Conservation (phyloP, 2,329 filamentous ascomycete species). For the Venturia nashicola region DNA sequence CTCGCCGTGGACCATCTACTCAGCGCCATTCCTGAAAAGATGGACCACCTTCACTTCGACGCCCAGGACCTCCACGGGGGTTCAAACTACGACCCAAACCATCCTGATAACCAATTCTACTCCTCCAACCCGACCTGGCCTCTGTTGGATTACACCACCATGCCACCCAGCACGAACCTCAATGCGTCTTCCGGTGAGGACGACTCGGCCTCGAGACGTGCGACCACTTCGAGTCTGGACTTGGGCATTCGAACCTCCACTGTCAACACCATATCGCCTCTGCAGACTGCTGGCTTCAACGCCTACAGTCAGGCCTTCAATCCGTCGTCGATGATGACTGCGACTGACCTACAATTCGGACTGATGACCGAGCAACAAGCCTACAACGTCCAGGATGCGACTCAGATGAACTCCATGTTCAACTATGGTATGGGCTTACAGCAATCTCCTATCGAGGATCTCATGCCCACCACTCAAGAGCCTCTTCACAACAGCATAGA, state of each 20-base stretch:
- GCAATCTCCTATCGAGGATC: constrained; percentile 34
- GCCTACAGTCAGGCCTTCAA: constrained; percentile 16
- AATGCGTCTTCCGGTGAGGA: background rate
- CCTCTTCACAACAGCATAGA: constrained; percentile 29
- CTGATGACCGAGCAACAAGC: constrained; percentile 1
- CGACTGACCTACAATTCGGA: constrained; percentile 4
- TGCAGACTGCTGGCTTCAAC: constrained; percentile 18
- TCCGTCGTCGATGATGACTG: constrained; percentile 17
- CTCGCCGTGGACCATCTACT: background rate
- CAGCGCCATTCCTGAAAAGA: constrained; percentile 13
- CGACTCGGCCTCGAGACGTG: constrained; percentile 7
- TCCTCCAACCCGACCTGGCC: constrained; percentile 24
- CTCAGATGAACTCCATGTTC: constrained; percentile 1
- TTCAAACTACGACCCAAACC: constrained; percentile 24
- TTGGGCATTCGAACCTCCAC: constrained; percentile 7
- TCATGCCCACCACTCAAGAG: constrained; percentile 27
- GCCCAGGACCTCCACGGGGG: constrained; percentile 29
- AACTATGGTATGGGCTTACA: constrained; percentile 22
- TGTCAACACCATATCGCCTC: constrained; percentile 11
- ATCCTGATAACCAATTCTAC: constrained; percentile 18
- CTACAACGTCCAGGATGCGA: background rate
- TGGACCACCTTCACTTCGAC: constrained; percentile 33
- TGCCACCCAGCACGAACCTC: constrained; percentile 16
- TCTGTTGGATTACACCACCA: constrained; percentile 22
- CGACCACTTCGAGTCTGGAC: constrained; percentile 12